Conservation (phyloP, 1,284 basidiomycete species). For the Agaricales sp. region DNA sequence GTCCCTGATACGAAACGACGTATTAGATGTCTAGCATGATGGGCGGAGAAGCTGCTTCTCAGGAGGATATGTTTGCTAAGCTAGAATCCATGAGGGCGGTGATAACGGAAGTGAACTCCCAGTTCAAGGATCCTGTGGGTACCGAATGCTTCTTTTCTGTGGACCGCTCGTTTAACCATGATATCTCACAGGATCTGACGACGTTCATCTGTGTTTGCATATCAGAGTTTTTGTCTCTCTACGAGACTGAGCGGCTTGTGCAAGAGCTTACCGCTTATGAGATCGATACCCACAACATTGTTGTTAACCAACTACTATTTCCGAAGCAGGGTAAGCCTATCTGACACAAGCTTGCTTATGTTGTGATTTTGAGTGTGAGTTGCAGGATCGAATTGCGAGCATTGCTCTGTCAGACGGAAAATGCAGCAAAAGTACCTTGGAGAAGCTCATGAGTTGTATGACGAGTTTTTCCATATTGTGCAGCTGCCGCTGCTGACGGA, state of each 20-base stretch:
- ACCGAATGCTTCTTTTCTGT: constrained; percentile 1
- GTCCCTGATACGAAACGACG: not conserved
- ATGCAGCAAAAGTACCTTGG: constrained; percentile 97
- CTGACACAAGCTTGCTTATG: constrained; percentile 1
- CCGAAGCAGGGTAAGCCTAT: constrained; percentile 70
- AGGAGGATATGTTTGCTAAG: constrained; percentile 98
- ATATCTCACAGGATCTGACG: constrained; percentile 77
- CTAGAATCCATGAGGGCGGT: constrained; percentile 94
- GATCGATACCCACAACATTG: constrained; percentile 98
- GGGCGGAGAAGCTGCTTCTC: constrained; percentile 79
- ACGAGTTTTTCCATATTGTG: constrained; percentile 95
- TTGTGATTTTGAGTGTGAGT: constrained; percentile 1
- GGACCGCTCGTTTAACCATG: constrained; percentile 1
- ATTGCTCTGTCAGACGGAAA: constrained; percentile 87
- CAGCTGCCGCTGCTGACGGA: constrained; percentile 91
- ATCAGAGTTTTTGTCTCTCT: constrained; percentile 95
- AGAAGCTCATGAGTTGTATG: constrained; percentile 92
- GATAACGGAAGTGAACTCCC: constrained; percentile 98
- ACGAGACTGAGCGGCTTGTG: constrained; percentile 96
- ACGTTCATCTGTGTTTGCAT: constrained; percentile 99
- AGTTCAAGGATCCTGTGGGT: constrained; percentile 96
- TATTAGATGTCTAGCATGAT: constrained; percentile 88
- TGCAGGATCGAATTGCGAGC: constrained; percentile 87
- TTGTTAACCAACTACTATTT: constrained; percentile 95
- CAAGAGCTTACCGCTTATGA: constrained; percentile 95